phyloP scores from a whole-genome alignment of 352 stramenopile genomes.

The Saprolegnia diclina region DNA sequence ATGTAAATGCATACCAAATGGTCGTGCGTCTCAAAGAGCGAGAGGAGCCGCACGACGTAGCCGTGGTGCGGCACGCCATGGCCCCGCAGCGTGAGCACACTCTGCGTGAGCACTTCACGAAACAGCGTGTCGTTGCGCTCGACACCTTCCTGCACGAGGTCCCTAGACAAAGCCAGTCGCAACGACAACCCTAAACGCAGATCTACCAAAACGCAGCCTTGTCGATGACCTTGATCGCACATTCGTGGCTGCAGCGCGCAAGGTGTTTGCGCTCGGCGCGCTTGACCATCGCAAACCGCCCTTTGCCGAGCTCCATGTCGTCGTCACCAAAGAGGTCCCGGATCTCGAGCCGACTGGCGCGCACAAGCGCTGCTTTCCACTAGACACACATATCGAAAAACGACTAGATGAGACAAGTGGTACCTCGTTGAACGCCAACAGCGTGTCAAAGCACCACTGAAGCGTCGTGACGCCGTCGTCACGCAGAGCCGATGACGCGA shows the following conservation, averaged over 20 bases:
- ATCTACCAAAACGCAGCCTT: conserved; percentile 73
- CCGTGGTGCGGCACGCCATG: conserved; percentile 42
- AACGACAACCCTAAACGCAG: conserved; percentile 1
- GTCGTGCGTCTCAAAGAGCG: conserved; percentile 74
- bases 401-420: not conserved
- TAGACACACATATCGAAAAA: conserved; percentile 1
- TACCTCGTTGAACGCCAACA: not conserved
- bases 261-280: conserved; percentile 34
- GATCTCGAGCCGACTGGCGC: conserved; percentile 17
- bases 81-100: conserved; percentile 58
- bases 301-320: conserved; percentile 71
- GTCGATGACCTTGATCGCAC: conserved; percentile 91
- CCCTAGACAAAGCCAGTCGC: conserved; percentile 33
- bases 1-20: conserved; percentile 36
- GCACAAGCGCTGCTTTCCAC: conserved; percentile 13
- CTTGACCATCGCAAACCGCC: conserved; percentile 64
- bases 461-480: conserved; percentile 53
- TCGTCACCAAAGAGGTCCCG: conserved; percentile 24
- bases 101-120: conserved; percentile 77
- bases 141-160: conserved; percentile 82
- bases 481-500: conserved; percentile 39
- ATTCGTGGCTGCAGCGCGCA: conserved; percentile 38
- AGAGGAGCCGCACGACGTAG: conserved; percentile 68
- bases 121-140: conserved; percentile 83
- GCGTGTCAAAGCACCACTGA: conserved; percentile 9